Evolutionary conservation across 306 rosid genomes (phyloP), one percentile per base, ranked within the genome.

Genomic region (Luffa acutangula): DNA sequence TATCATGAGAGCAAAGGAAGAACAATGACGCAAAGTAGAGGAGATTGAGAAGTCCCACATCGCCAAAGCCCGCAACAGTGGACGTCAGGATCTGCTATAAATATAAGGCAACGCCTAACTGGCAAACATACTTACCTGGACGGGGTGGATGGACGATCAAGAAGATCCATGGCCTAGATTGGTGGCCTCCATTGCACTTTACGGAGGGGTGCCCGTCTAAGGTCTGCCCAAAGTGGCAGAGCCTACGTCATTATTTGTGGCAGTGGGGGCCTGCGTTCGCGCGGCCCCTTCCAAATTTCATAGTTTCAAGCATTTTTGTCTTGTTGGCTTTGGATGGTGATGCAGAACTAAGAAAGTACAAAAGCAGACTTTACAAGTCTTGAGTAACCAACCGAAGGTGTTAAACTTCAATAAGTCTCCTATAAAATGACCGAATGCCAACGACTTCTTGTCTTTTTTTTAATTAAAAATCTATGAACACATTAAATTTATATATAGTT

Each of bases 171-270:
- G 91, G 85, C 85, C 85, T 88, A 84, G 89, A 79, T 9, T 45
- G 58, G 80, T 59, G 89, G 81, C 90, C 53, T 86, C 81, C 88
- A 88, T 86, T 88, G 89, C 89, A 87, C 89, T 56, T 9, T 0
- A 45, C 9, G 70, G 70, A 63, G 70, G 70, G 70, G 70, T 14
- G 70, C 70, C 70, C n/a, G 70, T 3, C 70, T 63, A 63, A 63
- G 70, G 70, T 34, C 70, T 63, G 70, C 20, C 43, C 70, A 13
- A 33, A 12, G 70, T 5, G 69, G 85, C 77, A 80, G 90, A 86
- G 64, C 84, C 89, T 80, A 85, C 85, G 82, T 91, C 89, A 83
- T 85, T 82, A 88, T 91, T 89, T 91, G 83, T 89, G 60, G 54
- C 17, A 3, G 81, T 14, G 81, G 90, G 85, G 89, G 88, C 89